Evolutionary conservation across 2,329 filamentous ascomycete genomes (phyloP), one percentile per base, ranked within the genome.

Genomic region (Phialemoniopsis sp.): DNA sequence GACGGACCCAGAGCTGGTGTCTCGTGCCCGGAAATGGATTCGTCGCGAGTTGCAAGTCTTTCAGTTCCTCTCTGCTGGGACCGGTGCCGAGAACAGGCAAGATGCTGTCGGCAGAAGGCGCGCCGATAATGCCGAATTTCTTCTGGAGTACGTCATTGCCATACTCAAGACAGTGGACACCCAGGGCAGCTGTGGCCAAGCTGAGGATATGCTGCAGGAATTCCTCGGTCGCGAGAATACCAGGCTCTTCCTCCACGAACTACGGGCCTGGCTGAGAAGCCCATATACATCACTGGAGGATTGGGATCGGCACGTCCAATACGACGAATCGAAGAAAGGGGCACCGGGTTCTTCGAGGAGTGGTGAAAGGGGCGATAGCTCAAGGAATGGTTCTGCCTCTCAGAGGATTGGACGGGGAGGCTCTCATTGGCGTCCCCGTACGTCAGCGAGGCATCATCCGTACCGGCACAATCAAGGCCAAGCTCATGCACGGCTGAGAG

Each of bases 21-120:
- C 84, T 0, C 82, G 87, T 29, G 89, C 90, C 3, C 76, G 87
- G 7, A 81, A 78, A 45, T 97, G 88, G 77, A 78, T 95, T 37
- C 78, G 89, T 1, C 78, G 91, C 32, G 91, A 97, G 56, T 67
- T 96, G 4, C 80, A 82, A 39, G 87, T 95, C 14, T 95, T 96
- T 51, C 73, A 76, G 13, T 93, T 90, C 52, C 68, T 94, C 12
- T 69, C 65, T 3, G 43, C 21, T 26, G 21, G 21, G 21, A 26
- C 21, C 21, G 12, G 8, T 29, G 18, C 32, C 12, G 12, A n/a
- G 8, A 14, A 9, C 3, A 15, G 5, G 9, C 56, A 50, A 8
- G 35, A 44, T 5, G 48, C 50, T 12, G 48, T 51, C 18, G 42
- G 40, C 32, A 34, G 34, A 17, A 36, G 29, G 10, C 41, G 38